phyloP scores from a whole-genome alignment of 1,284 basidiomycete genomes.

The Mycosarcoma maydis region DNA sequence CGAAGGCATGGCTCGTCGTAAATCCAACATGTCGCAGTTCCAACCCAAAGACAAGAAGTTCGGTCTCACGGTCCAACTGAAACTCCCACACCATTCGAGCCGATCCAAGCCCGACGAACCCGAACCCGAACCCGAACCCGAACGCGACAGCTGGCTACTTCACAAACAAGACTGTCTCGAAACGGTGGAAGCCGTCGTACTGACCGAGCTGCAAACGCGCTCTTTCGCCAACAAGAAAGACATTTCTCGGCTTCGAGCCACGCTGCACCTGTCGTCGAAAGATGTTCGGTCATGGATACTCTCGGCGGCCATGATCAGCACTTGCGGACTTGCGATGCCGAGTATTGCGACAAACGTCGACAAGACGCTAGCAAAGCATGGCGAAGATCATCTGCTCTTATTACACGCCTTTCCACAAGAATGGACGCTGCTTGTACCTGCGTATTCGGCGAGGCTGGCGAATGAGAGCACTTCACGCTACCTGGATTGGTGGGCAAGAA shows the following conservation, averaged over 20 bases:
- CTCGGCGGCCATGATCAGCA: neutral
- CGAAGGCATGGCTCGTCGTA: slow-evolving; percentile 32
- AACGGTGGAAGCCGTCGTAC: neutral
- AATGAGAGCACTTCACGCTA: slow-evolving; percentile 41
- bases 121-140: no score
- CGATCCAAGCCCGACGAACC: no score
- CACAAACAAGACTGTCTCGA: neutral
- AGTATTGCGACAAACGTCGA: neutral
- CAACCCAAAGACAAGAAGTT: slow-evolving; percentile 15
- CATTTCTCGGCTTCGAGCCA: neutral
- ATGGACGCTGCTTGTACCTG: slow-evolving; percentile 25
- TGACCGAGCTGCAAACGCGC: slow-evolving; percentile 9
- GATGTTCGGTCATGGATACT: slow-evolving; percentile 1
- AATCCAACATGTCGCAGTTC: slow-evolving; percentile 10
- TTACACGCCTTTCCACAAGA: slow-evolving; percentile 3
- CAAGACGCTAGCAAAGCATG: no score
- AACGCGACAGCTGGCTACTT: slow-evolving; percentile 3
- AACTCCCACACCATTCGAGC: no score
- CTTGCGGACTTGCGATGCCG: neutral
- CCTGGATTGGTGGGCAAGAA: slow-evolving; percentile 37
- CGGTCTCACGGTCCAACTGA: slow-evolving; percentile 12
- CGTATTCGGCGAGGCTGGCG: slow-evolving; percentile 23
- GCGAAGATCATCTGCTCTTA: neutral
- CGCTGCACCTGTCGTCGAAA: neutral
- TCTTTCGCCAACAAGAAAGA: slow-evolving; percentile 12